Conservation (phyloP, 352 stramenopile genomes). For the Peronospora farinosa region DNA sequence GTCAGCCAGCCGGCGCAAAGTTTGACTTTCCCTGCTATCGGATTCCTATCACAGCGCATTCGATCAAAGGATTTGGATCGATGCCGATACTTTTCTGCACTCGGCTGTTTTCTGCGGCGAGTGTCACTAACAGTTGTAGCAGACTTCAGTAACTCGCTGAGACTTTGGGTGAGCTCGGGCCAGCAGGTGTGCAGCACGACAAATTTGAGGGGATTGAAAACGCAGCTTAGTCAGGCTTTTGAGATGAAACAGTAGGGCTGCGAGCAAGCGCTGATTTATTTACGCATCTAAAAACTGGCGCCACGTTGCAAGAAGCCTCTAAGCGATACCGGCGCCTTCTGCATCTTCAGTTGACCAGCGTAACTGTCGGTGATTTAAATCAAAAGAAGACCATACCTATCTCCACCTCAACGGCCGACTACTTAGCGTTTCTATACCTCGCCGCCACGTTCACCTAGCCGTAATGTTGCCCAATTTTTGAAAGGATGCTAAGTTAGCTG, state of each 20-base stretch:
- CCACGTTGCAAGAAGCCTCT: slow-evolving; percentile 11
- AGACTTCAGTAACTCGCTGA: slow-evolving; percentile 6
- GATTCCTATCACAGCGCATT: slow-evolving; percentile 33
- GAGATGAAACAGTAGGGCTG: slow-evolving; percentile 10
- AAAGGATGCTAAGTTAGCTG: slow-evolving; percentile 29
- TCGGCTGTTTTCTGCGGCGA: slow-evolving; percentile 26
- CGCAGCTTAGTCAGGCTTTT: slow-evolving; percentile 1
- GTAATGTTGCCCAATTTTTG: slow-evolving; percentile 18
- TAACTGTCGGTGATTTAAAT: slow-evolving; percentile 19
- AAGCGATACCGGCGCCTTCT: slow-evolving; percentile 9
- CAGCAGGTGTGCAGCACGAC: slow-evolving; percentile 20
- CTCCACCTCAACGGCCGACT: neutral
- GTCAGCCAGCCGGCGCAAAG: slow-evolving; percentile 18
- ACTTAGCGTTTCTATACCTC: slow-evolving; percentile 5
- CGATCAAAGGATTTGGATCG: slow-evolving; percentile 31
- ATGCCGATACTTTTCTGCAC: slow-evolving; percentile 22
- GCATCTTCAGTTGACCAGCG: slow-evolving; percentile 19
- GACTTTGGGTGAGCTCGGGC: slow-evolving; percentile 14
- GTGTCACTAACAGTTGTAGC: slow-evolving; percentile 19
- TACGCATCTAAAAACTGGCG: neutral
- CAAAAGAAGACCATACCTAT: slow-evolving; percentile 4
- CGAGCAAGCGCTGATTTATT: slow-evolving; percentile 19
- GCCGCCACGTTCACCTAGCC: slow-evolving; percentile 22
- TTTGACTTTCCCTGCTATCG: slow-evolving; percentile 24
- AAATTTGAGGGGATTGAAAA: slow-evolving; percentile 28